Base-by-base conservation (phyloP, 2,329 filamentous ascomycete genomes). In the Dryadomyces quercus-mongolicae region DNA sequence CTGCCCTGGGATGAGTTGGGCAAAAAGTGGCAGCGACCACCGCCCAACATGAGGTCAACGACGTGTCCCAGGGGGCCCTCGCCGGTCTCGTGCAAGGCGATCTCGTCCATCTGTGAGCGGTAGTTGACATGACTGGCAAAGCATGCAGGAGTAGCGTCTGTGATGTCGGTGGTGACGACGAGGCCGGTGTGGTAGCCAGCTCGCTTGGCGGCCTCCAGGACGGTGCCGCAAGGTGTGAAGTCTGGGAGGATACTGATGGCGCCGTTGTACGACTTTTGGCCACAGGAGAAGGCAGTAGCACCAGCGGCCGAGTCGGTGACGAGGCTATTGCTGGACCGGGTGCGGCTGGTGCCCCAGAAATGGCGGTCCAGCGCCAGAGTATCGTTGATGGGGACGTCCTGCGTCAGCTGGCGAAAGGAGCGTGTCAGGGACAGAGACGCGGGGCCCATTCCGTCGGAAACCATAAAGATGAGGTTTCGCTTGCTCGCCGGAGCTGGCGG, bases 271-370 rank as follows among this genome's bases (percentile, higher is more conserved):
- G 85, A 95, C 80, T 98, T 98, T 65, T 77, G 72, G 20, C 82
- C 92, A 64, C 93, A 98, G 2, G 88, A 90, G 68, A 98, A 98
- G 1, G 93, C 93, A 0, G 93, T 98, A 3, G 93, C 93, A 42
- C 93, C 93, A n/a, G 93, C 93, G 5, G 93, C 93, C 56, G 88
- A 95, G 69, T 98, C 93, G 1, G 93, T 98, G 52, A 98, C 86
- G 57, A 97, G 74, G 55, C 85, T 92, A 64, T 80, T 89, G 60
- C 81, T 84, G 52, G 88, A 95, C 55, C 90, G 78, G 20, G 93
- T 98, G 57, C 93, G 80, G 59, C 87, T 94, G 55, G 87, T 86
- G 53, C 93, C 93, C 73, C 95, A 92, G 57, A 95, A 81, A 68
- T 97, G 88, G 64, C 85, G 76, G 67, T 98, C 93, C 51, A 98